phyloP scores from a whole-genome alignment of 805 yeast species.

The Lipomyces oligophaga region DNA sequence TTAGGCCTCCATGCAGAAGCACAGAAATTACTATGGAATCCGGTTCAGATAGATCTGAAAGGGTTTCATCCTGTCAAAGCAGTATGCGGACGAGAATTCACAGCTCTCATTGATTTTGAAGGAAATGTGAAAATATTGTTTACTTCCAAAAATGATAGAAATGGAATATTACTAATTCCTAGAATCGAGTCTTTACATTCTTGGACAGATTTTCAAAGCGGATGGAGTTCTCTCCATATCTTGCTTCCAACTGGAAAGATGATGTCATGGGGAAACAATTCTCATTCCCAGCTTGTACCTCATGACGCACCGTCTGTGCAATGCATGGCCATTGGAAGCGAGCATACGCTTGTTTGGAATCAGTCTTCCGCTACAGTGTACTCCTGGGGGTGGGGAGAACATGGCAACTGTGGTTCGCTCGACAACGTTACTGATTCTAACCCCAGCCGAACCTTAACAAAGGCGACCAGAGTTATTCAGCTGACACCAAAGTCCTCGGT shows the following conservation, averaged over 20 bases:
- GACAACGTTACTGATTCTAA: slow-evolving; percentile 1
- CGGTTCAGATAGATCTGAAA: slow-evolving; percentile 1
- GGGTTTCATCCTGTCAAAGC: slow-evolving; percentile 20
- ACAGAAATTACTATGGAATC: slow-evolving; percentile 1
- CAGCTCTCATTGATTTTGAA: slow-evolving; percentile 38
- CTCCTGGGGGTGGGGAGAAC: slow-evolving; percentile 99
- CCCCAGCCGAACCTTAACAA: slow-evolving; percentile 3
- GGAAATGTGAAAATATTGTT: slow-evolving; percentile 24
- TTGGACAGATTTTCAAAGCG: slow-evolving; percentile 41
- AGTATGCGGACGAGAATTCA: slow-evolving; percentile 58
- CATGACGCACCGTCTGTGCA: slow-evolving; percentile 15
- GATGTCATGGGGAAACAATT: slow-evolving; percentile 65
- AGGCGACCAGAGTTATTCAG: no score
- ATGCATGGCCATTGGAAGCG: slow-evolving; percentile 65
- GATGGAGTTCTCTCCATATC: slow-evolving; percentile 81
- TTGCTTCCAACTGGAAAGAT: slow-evolving; percentile 35
- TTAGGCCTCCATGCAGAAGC: slow-evolving; percentile 33
- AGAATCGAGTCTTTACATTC: background rate
- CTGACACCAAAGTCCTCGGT: background rate
- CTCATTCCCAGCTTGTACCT: slow-evolving; percentile 62
- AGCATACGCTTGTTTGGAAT: slow-evolving; percentile 61
- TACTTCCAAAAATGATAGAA: background rate
- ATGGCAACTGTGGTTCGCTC: slow-evolving; percentile 79
- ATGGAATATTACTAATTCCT: slow-evolving; percentile 4
- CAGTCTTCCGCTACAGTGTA: slow-evolving; percentile 42